phyloP scores from a whole-genome alignment of 176 grass and related monocot species.

The Cymbopogon citratus region DNA sequence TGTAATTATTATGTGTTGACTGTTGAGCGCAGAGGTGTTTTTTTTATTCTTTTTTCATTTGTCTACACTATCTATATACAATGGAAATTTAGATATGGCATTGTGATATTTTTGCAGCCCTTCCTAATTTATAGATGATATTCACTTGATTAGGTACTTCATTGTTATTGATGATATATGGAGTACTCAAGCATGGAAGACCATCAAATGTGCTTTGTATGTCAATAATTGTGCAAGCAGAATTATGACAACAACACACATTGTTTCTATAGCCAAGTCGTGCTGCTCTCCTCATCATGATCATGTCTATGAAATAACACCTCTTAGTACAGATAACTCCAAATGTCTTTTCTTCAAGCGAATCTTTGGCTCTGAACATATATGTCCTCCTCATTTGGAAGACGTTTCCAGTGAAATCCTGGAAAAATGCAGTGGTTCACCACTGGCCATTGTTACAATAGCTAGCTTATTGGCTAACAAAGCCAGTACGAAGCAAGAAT shows the following conservation, averaged over 20 bases:
- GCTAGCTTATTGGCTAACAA: constrained; percentile 14
- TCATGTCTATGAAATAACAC: constrained; percentile 19
- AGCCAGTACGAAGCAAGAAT: constrained; percentile 15
- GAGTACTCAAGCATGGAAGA: constrained; percentile 15
- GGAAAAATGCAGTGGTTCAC: constrained; percentile 7
- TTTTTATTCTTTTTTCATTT: too few species aligned
- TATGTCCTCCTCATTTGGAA: constrained; percentile 6
- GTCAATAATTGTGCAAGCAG: constrained; percentile 16
- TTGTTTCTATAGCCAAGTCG: constrained; percentile 1
- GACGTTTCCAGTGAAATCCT: neutral
- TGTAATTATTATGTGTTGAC: neutral
- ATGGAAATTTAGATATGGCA: too few species aligned
- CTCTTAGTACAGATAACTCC: neutral
- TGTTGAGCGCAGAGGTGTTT: too few species aligned
- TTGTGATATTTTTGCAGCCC: too few species aligned
- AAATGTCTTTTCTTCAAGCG: constrained; percentile 17
- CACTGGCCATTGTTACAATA: constrained; percentile 26
- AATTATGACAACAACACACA: constrained; percentile 28
- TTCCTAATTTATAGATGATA: neutral
- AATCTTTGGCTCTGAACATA: constrained; percentile 5
- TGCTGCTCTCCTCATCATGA: constrained; percentile 12
- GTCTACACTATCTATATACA: too few species aligned
- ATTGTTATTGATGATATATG: constrained; percentile 35
- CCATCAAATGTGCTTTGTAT: constrained; percentile 13
- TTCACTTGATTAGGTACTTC: constrained; percentile 6